A percentile compares a stretch with the other conserved stretches of the same genome.
Conservation (phyloP, 75 land plant species). For the Pinus tabuliformis region DNA sequence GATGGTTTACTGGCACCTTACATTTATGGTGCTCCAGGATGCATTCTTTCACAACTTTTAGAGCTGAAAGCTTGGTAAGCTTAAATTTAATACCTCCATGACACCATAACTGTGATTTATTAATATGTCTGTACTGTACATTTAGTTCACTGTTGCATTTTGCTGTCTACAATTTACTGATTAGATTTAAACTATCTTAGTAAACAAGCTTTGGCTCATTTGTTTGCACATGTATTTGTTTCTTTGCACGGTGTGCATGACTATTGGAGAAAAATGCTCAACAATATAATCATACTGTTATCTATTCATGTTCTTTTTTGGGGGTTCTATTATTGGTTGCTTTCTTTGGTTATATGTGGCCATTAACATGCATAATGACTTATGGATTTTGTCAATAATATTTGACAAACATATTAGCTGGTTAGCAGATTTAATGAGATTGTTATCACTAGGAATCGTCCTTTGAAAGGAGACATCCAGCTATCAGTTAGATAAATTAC, state of each 20-base stretch:
- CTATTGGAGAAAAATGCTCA: no score
- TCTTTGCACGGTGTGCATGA: not conserved
- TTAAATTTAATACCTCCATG: not conserved
- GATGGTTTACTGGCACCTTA: conserved; percentile 55
- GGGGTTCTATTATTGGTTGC: no score
- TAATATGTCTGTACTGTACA: not conserved
- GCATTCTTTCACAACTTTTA: conserved; percentile 65
- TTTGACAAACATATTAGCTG: no score
- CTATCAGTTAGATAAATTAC: no score
- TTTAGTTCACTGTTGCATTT: not conserved
- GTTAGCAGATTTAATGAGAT: no score
- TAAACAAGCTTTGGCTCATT: not conserved
- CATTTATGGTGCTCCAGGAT: conserved; percentile 63
- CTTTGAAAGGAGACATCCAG: no score
- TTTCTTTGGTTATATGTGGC: no score
- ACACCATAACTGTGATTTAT: not conserved
- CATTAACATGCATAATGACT: no score
- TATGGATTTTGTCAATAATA: no score
- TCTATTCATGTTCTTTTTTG: no score
- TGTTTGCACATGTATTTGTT: not conserved
- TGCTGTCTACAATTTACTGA: not conserved
- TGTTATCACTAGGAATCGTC: no score
- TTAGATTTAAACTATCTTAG: not conserved
- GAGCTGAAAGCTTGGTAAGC: conserved; percentile 70
- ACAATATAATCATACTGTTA: no score